phyloP scores from a whole-genome alignment of 2,329 filamentous ascomycete genomes.

The Fusarium floridanum region DNA sequence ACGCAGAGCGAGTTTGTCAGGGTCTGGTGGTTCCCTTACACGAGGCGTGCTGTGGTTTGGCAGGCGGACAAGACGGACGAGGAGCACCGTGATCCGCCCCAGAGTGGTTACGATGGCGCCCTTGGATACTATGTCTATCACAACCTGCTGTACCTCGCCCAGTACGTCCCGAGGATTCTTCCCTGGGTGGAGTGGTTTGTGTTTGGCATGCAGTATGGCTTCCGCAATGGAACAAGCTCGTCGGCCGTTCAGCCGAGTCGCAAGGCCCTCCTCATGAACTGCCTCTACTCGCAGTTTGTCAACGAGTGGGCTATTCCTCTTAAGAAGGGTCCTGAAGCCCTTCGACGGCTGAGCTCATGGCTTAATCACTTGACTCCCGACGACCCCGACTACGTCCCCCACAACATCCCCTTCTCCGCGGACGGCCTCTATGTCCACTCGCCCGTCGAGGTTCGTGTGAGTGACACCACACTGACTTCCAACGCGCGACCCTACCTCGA shows the following conservation, averaged over 20 bases:
- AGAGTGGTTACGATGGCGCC: constrained; percentile 83
- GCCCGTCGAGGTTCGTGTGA: constrained; percentile 91
- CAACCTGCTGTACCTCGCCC: constrained; percentile 84
- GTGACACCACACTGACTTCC: constrained; percentile 69
- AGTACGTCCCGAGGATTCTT: constrained; percentile 81
- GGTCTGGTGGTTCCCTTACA: constrained; percentile 98
- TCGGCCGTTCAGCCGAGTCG: constrained; percentile 85
- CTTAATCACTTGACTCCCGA: constrained; percentile 73
- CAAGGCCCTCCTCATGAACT: constrained; percentile 92
- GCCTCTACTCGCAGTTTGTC: constrained; percentile 97
- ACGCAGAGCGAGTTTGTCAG: constrained; percentile 87
- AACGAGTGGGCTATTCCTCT: constrained; percentile 98
- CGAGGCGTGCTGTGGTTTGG: constrained; percentile 89
- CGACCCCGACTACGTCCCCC: constrained; percentile 73
- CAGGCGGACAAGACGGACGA: constrained; percentile 82
- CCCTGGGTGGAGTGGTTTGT: constrained; percentile 97
- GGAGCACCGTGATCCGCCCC: constrained; percentile 68
- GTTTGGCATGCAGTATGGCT: constrained; percentile 97
- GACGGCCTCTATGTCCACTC: constrained; percentile 86
- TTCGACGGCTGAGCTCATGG: constrained; percentile 87
- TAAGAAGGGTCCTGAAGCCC: constrained; percentile 85
- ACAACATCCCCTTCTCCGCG: constrained; percentile 84
- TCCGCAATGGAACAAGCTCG: constrained; percentile 75
- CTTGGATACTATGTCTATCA: constrained; percentile 94
- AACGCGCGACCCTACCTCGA: constrained; percentile 69